Evolutionary conservation across 2,329 filamentous ascomycete genomes (phyloP).

Genomic region (Beauveria scarabaeidicola): DNA sequence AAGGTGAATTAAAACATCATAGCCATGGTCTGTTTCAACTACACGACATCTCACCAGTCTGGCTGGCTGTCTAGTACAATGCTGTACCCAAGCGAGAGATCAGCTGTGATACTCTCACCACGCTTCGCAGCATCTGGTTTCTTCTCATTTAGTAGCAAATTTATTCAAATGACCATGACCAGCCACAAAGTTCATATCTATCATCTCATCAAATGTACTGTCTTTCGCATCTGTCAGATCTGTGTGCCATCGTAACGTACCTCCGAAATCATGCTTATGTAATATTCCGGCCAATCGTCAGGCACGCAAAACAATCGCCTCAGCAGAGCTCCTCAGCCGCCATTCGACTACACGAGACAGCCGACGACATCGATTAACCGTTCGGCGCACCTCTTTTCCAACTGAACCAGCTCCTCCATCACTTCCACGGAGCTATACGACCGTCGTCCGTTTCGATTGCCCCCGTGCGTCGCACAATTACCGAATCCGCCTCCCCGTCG

Average conservation of each 20-base stretch:
- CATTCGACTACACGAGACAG: conserved; percentile 3
- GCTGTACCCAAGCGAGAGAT: background rate
- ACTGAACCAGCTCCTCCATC: background rate
- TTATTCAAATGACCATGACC: background rate
- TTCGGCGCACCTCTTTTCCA: background rate
- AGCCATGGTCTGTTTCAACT: no score
- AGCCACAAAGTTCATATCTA: background rate
- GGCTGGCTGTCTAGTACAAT: background rate
- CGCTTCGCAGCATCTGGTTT: background rate
- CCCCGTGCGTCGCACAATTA: conserved; percentile 14
- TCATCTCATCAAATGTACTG: no score
- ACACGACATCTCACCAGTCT: background rate
- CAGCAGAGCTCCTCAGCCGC: conserved; percentile 6
- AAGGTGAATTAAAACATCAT: no score
- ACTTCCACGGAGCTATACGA: background rate
- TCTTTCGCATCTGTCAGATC: background rate
- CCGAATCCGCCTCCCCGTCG: conserved; percentile 8
- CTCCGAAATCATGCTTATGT: conserved; percentile 1
- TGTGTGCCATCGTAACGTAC: no score
- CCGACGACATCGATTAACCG: conserved; percentile 3
- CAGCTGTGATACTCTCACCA: background rate
- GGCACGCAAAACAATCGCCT: conserved; percentile 13
- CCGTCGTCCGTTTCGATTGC: background rate
- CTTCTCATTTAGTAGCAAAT: background rate
- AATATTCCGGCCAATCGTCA: conserved; percentile 10